These are phyloP conservation scores for Plicaturopsis crispa DNA, from an alignment of 768 basidiomycete species.

Conservation along the genomic window DNA sequence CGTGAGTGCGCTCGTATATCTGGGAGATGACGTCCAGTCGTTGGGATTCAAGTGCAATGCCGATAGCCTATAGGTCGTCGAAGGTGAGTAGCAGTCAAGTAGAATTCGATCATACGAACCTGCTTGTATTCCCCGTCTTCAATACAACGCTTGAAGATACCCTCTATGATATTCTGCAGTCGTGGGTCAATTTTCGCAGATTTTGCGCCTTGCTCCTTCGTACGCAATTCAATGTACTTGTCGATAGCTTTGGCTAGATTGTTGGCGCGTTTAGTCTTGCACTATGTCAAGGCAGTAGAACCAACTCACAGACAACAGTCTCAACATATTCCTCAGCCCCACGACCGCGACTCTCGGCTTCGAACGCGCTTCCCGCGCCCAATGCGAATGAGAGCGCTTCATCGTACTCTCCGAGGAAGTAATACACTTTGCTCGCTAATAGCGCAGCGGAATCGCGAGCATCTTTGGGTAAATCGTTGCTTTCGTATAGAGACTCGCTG, in stretches of 20 bases:
- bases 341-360: slow-evolving; percentile 53
- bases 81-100: slow-evolving; percentile 7
- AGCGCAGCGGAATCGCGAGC: slow-evolving; percentile 82
- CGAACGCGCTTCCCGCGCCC: slow-evolving; percentile 82
- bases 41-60: slow-evolving; percentile 88
- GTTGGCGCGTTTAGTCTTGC: neutral
- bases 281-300: neutral
- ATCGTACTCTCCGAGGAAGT: slow-evolving; percentile 91
- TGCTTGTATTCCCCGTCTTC: slow-evolving; percentile 88
- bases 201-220: slow-evolving; percentile 42
- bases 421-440: slow-evolving; percentile 97
- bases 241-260: slow-evolving; percentile 88
- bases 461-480: slow-evolving; percentile 61
- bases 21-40: slow-evolving; percentile 80
- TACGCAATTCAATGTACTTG: slow-evolving; percentile 72
- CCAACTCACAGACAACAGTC: slow-evolving; percentile 87
- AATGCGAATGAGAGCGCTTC: slow-evolving; percentile 95
- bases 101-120: slow-evolving; percentile 30
- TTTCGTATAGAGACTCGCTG: slow-evolving; percentile 90
- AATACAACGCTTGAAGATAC: slow-evolving; percentile 81
- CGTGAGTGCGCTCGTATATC: slow-evolving; percentile 67
- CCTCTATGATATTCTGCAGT: slow-evolving; percentile 79
- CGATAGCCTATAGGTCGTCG: slow-evolving; percentile 61
- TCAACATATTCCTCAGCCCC: slow-evolving; percentile 86
- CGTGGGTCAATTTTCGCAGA: slow-evolving; percentile 69